These are phyloP conservation scores for Scolecobasidium constrictum DNA, from an alignment of 2,329 filamentous ascomycete species.

Conservation along the genomic window DNA sequence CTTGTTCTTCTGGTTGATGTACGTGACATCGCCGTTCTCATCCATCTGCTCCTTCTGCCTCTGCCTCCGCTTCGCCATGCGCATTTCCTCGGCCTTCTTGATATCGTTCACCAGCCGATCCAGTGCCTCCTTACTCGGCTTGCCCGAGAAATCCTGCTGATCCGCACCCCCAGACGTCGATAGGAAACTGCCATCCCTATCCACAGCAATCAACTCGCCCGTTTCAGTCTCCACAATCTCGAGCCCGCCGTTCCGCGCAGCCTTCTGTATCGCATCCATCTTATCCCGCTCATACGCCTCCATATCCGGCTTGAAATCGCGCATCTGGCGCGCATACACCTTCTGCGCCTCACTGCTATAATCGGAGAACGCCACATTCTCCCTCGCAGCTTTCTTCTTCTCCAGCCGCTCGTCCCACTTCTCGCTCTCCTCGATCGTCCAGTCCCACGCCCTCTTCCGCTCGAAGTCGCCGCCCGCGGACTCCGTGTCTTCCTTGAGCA, in stretches of 20 bases:
- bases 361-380: constrained; percentile 84
- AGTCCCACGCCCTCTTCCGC: constrained; percentile 96
- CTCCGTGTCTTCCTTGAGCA: constrained; percentile 84
- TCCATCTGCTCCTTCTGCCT: constrained; percentile 61
- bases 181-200: constrained; percentile 84
- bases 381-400: constrained; percentile 70
- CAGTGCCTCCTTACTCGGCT: constrained; percentile 75
- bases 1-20: constrained; percentile 99
- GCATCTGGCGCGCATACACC: constrained; percentile 84
- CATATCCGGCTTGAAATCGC: constrained; percentile 63
- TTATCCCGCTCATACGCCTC: constrained; percentile 84
- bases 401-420: constrained; percentile 84
- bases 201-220: constrained; percentile 87
- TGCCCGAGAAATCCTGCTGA: constrained; percentile 71
- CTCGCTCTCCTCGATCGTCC: constrained; percentile 91
- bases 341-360: constrained; percentile 82
- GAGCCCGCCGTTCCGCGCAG: constrained; percentile 71
- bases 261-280: constrained; percentile 70
- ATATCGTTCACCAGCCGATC: constrained; percentile 81
- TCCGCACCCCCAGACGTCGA: constrained; percentile 83
- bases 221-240: constrained; percentile 95
- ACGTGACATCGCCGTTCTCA: constrained; percentile 86
- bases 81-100: constrained; percentile 75
- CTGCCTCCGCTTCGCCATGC: constrained; percentile 65
- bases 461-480: constrained; percentile 86